Evolutionary conservation across 768 basidiomycete genomes (phyloP), one percentile per base, ranked within the genome.

Genomic region (Tylopilus balloui): DNA sequence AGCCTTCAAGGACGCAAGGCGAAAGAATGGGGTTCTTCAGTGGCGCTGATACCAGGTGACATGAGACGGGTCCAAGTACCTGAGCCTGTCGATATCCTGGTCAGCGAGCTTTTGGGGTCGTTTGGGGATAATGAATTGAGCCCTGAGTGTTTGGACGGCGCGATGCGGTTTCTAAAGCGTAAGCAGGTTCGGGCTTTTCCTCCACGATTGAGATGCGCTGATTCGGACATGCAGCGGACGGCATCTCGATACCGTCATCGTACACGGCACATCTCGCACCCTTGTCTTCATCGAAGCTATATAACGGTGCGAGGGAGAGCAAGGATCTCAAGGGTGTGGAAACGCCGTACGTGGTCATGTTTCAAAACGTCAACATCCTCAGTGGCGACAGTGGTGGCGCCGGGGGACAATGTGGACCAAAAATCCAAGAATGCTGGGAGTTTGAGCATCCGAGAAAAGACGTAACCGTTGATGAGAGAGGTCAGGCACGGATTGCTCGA

Each of bases 51-150:
- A n/a, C 88, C 86, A 61, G 95, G 95, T 3, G 96, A 99, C 68
- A 98, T 99, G 96, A 78, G 96, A 14, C 72, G 73, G 23, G 72
- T 96, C 37, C 75, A 84, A 9, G 69, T 95, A 1, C 93, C 95
- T 6, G 91, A 96, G 58, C 77, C 79, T 56, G 92, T 83, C 24
- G 96, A 98, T 67, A 91, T 99, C 53, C 73, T 99, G 50, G 86
- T 99, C 60, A 95, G 89, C 71, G 96, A 99, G 67, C 78, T 99
- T 19, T 70, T 99, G 59, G 96, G 96, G 4, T 94, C 92, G 4
- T 98, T 99, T 71, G 96, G 95, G 2, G 96, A 99, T 69, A 99
- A 99, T 52, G 96, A 99, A 66, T 80, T 98, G 41, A 94, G 92
- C 63, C 96, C 96, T 0, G 96, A 99, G 68, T 99, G 96, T 69